These are phyloP conservation scores for Erodium trifolium DNA, from an alignment of 441 rosid species.

Conservation along the genomic window DNA sequence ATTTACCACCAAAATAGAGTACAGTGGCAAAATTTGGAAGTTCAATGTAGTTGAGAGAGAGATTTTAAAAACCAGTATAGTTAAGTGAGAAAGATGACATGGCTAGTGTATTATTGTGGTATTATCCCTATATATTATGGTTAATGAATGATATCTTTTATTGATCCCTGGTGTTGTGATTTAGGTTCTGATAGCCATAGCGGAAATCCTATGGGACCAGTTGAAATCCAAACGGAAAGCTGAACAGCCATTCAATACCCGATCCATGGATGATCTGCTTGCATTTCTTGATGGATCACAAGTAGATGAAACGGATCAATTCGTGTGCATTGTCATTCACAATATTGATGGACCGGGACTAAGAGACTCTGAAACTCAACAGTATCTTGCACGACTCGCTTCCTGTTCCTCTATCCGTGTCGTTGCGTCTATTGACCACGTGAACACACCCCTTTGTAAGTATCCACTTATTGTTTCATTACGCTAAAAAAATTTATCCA, in stretches of 20 bases:
- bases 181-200: slow-evolving; percentile 53
- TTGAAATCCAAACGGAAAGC: slow-evolving; percentile 43
- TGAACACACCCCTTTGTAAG: slow-evolving; percentile 80
- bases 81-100: too few relatives aligned
- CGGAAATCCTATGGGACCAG: slow-evolving; percentile 62
- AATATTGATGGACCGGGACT: slow-evolving; percentile 88
- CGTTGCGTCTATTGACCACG: slow-evolving; percentile 88
- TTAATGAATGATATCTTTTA: not conserved
- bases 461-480: not conserved
- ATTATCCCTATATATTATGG: too few relatives aligned
- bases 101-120: too few relatives aligned
- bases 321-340: slow-evolving; percentile 60
- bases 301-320: slow-evolving; percentile 43
- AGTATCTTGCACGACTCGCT: slow-evolving; percentile 46
- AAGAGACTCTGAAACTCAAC: slow-evolving; percentile 58
- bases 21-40: too few relatives aligned
- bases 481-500: not conserved
- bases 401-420: slow-evolving; percentile 60
- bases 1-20: too few relatives aligned
- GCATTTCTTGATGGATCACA: slow-evolving; percentile 47
- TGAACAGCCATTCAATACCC: slow-evolving; percentile 54
- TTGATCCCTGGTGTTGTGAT: slow-evolving; percentile 1
- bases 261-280: slow-evolving; percentile 64
- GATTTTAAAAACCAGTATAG: too few relatives aligned
- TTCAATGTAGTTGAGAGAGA: too few relatives aligned